These are phyloP conservation scores for Botrytis aclada DNA, from an alignment of 2,329 filamentous ascomycete genomes.

Conservation along the genomic window DNA sequence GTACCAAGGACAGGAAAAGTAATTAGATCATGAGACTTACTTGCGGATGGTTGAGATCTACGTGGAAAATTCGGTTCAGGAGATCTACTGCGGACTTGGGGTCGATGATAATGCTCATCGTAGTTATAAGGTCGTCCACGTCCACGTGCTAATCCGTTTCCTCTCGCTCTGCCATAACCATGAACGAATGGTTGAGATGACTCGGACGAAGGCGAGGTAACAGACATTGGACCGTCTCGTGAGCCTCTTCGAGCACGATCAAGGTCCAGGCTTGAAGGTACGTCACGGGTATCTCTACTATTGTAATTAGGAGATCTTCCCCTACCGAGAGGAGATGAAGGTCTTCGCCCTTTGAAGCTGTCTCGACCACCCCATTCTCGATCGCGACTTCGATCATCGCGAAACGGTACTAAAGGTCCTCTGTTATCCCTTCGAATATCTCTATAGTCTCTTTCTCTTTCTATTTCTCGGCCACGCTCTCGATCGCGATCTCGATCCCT, in stretches of 20 bases:
- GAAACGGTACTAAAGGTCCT: slow-evolving; percentile 14
- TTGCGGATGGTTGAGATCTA: slow-evolving; percentile 46
- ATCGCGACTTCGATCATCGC: slow-evolving; percentile 24
- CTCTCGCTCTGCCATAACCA: slow-evolving; percentile 51
- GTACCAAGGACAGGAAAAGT: neutral
- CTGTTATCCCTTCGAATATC: slow-evolving; percentile 36
- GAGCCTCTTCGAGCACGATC: slow-evolving; percentile 66
- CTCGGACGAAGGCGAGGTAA: slow-evolving; percentile 68
- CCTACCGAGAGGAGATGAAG: slow-evolving; percentile 59
- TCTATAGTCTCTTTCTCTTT: slow-evolving; percentile 47
- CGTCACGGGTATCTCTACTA: slow-evolving; percentile 46
- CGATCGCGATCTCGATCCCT: slow-evolving; percentile 60
- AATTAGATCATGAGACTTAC: neutral
- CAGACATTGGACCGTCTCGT: slow-evolving; percentile 69
- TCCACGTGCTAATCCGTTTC: slow-evolving; percentile 47
- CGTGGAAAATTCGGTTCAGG: slow-evolving; percentile 35
- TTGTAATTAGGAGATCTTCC: slow-evolving; percentile 67
- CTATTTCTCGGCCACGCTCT: slow-evolving; percentile 51
- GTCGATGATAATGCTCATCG: slow-evolving; percentile 54
- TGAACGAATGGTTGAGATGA: slow-evolving; percentile 42
- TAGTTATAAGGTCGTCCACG: slow-evolving; percentile 47
- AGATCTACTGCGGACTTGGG: slow-evolving; percentile 35
- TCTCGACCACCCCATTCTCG: slow-evolving; percentile 28
- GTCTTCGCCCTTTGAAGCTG: slow-evolving; percentile 54
- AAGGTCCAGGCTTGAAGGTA: slow-evolving; percentile 61